Conservation (phyloP, 1,284 basidiomycete species). For the Ganoderma leucocontextum region DNA sequence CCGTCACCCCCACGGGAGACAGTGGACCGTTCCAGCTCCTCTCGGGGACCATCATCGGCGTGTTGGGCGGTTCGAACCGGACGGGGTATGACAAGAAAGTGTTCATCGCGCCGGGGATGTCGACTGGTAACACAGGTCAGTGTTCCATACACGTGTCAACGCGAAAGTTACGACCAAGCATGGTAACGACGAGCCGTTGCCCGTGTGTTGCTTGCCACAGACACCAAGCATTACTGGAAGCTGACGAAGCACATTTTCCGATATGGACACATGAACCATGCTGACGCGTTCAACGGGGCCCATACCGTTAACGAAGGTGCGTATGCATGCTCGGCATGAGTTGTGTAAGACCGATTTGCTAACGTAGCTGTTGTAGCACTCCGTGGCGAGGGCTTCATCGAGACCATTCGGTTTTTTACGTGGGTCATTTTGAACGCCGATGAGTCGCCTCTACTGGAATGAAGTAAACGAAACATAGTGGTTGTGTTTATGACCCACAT, state of each 20-base stretch:
- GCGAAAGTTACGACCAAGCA: not conserved
- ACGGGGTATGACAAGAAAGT: constrained; percentile 40
- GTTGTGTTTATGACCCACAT: not conserved
- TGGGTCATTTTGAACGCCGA: constrained; percentile 57
- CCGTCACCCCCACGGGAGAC: constrained; percentile 55
- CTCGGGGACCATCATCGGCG: constrained; percentile 55
- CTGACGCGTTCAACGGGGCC: constrained; percentile 46
- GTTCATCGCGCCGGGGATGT: constrained; percentile 38
- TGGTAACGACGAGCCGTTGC: not conserved
- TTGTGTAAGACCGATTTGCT: not conserved
- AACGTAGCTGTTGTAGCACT: constrained; percentile 42
- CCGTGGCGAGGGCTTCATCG: constrained; percentile 48
- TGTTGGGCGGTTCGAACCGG: constrained; percentile 47
- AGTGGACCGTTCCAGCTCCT: constrained; percentile 58
- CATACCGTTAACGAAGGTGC: constrained; percentile 65
- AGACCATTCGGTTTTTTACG: constrained; percentile 55
- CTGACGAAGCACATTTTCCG: constrained; percentile 58
- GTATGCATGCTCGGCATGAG: not conserved
- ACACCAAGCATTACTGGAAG: constrained; percentile 58
- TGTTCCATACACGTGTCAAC: not conserved
- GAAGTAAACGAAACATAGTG: not conserved
- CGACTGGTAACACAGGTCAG: constrained; percentile 34
- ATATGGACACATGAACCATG: constrained; percentile 49
- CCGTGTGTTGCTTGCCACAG: constrained; percentile 35
- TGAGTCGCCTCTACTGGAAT: constrained; percentile 40